Evolutionary conservation across 2,329 filamentous ascomycete genomes (phyloP).

Genomic region (Penicillium sp.): DNA sequence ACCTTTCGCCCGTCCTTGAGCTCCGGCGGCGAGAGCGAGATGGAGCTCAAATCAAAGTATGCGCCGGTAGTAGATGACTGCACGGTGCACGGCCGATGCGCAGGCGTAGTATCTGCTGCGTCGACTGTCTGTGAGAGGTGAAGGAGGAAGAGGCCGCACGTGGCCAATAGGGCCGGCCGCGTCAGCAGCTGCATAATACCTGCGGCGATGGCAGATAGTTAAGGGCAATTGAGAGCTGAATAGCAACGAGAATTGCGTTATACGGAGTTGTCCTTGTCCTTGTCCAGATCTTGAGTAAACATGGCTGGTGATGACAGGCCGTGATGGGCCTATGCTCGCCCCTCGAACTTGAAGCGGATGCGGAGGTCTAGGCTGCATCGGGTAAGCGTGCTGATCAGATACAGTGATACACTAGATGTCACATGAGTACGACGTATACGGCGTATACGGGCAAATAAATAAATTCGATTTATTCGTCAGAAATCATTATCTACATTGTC

Average conservation of each 20-base stretch:
- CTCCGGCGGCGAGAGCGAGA: conserved; percentile 50
- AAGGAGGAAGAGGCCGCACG: conserved; percentile 28
- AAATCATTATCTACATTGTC: too few species aligned
- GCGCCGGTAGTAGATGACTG: conserved; percentile 57
- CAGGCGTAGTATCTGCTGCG: conserved; percentile 11
- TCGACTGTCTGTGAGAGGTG: conserved; percentile 4
- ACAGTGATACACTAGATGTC: too few species aligned
- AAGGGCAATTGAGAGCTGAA: background rate
- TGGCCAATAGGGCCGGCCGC: conserved; percentile 23
- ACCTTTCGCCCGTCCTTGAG: conserved; percentile 38
- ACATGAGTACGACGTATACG: too few species aligned
- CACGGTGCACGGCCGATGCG: conserved; percentile 58
- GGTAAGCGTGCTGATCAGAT: too few species aligned
- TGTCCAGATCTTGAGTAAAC: background rate
- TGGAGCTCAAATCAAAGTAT: conserved; percentile 61
- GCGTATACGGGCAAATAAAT: too few species aligned
- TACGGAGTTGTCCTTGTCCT: background rate
- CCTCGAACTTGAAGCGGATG: background rate
- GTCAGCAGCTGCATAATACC: conserved; percentile 32
- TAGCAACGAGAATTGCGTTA: background rate
- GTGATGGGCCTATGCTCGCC: too few species aligned
- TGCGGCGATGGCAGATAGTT: background rate
- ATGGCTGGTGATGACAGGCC: background rate
- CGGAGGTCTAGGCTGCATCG: conserved; percentile 9
- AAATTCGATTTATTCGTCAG: too few species aligned